phyloP scores from a whole-genome alignment of 768 basidiomycete genomes.

The Naganishia vishniacii region DNA sequence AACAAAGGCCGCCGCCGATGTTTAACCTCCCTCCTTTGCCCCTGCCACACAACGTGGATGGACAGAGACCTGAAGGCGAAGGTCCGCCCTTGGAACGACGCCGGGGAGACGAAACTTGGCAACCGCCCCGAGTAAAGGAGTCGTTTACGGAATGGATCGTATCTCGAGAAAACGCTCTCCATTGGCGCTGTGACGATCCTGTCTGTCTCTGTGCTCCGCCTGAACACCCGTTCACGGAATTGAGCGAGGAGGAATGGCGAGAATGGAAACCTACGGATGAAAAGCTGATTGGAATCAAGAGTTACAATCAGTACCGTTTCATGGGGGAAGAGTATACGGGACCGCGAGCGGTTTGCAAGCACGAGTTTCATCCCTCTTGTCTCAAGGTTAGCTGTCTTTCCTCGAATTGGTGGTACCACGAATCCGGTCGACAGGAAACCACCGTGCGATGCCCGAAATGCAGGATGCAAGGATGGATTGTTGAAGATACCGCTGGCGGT shows the following conservation, averaged over 20 bases:
- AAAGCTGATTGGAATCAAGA: conserved; percentile 16
- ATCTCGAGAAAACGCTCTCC: conserved; percentile 18
- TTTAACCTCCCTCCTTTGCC: neutral
- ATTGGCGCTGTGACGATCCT: conserved; percentile 27
- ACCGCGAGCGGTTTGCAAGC: neutral
- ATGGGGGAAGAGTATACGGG: conserved; percentile 2
- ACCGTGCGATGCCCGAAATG: conserved; percentile 23
- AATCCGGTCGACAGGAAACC: conserved; percentile 15
- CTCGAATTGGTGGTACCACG: conserved; percentile 24
- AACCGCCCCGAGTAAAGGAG: conserved; percentile 9
- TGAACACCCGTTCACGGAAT: conserved; percentile 21
- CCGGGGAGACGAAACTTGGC: conserved; percentile 6
- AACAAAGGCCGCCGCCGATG: neutral
- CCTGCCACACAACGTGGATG: neutral
- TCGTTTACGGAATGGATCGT: conserved; percentile 21
- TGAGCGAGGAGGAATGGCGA: conserved; percentile 12
- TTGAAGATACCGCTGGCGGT: neutral
- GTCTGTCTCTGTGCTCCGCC: conserved; percentile 25
- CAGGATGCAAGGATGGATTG: conserved; percentile 23
- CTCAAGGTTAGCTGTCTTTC: conserved; percentile 14
- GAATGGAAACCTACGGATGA: conserved; percentile 24
- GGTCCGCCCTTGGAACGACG: neutral
- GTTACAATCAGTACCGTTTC: conserved; percentile 15
- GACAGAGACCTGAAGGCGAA: neutral
- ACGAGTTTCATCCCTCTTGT: conserved; percentile 23